Base-by-base conservation (phyloP, 371 early-diverging fungal genomes). In the Smittium culicis region DNA sequence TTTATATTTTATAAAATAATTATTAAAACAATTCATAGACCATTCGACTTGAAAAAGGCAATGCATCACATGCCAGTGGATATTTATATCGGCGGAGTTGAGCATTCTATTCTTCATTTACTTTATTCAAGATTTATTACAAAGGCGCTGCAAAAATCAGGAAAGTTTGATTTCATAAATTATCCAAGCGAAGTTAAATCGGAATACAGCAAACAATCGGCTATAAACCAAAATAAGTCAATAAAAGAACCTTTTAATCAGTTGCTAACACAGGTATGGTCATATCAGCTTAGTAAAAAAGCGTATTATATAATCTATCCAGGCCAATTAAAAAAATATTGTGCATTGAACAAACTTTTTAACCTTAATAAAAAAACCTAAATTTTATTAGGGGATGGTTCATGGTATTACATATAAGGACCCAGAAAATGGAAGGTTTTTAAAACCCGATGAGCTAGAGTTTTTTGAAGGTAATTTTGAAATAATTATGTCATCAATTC, bases 41-140 rank as follows among this genome's bases (percentile, higher is more conserved):
- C 91, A 8, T 90, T 89, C 68, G 77, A 81, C 61, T 72, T 81
- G 0, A 72, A 70, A 1, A 79, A 79, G 30, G 88, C 88, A 0
- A 81, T 84, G 1, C 72, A 78, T 0, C 71, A 77, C 2, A 76
- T 94, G 69, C 95, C 96, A 1, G 93, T 94, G 0, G 93, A 94
- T 73, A 74, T 92, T 8, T 96, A 96, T 74, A 85, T 96, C 71
- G 96, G 96, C 56, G 96, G 96, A 2, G 85, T 92, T 1, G 96
- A 96, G 71, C 96, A 96, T 70, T 87, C 95, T 20, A 93, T 92
- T 68, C 76, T 94, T 73, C 96, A 96, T 73, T 78, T 96, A n/a
- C 78, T 96, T 27, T 96, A 96, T 73, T 87, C 94, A 28, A 81
- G 96, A n/a, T 96, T 94, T 72, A 79, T 94, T 34, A 81, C 59